Evolutionary conservation across 108 stramenopile genomes (phyloP).

Genomic region (Cylindrotheca closterium): DNA sequence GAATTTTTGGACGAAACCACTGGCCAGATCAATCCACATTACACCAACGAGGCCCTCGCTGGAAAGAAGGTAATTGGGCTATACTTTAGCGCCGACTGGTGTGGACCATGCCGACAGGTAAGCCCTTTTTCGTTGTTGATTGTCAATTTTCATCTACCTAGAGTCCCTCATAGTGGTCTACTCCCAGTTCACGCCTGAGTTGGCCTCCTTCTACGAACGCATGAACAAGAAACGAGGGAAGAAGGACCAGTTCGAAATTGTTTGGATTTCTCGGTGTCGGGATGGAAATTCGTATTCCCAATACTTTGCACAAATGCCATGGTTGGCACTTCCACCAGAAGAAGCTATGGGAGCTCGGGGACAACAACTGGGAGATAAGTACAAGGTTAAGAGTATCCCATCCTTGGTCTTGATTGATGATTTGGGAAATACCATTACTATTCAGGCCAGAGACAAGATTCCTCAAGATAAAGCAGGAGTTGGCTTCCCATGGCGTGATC

Average conservation of each 20-base stretch:
- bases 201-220: constrained; percentile 82
- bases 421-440: constrained; percentile 78
- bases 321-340: constrained; percentile 83
- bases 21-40: constrained; percentile 67
- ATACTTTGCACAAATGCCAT: constrained; percentile 90
- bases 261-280: constrained; percentile 85
- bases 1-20: constrained; percentile 71
- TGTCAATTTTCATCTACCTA: too few species aligned
- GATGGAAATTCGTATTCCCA: constrained; percentile 81
- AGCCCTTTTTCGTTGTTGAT: too few species aligned
- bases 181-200: constrained; percentile 92
- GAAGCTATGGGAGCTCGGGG: constrained; percentile 83
- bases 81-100: constrained; percentile 84
- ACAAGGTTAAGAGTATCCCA: constrained; percentile 83
- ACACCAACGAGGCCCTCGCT: constrained; percentile 69
- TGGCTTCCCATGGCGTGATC: constrained; percentile 89
- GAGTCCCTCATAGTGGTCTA: constrained; percentile 31
- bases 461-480: constrained; percentile 84
- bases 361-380: constrained; percentile 64
- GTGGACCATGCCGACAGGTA: constrained; percentile 12
- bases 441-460: constrained; percentile 76
- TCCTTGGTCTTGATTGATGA: constrained; percentile 86
- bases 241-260: constrained; percentile 84
- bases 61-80: constrained; percentile 87
- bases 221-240: constrained; percentile 78